phyloP scores from a whole-genome alignment of 2,329 filamentous ascomycete genomes.

The Cryoendolithus antarcticus region DNA sequence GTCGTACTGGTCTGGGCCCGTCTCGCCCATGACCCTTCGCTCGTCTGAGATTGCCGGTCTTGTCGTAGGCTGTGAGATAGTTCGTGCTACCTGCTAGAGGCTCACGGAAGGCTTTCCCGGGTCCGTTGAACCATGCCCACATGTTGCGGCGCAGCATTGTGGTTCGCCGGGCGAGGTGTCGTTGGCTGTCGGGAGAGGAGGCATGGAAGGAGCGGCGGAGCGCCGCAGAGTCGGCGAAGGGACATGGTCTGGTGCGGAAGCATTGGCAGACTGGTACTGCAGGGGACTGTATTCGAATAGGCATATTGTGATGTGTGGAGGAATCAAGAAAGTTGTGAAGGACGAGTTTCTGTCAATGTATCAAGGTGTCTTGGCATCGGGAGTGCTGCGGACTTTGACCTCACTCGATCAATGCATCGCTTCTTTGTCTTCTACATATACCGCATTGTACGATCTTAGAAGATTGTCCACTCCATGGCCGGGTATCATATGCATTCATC shows the following conservation, averaged over 20 bases:
- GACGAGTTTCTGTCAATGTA: conserved; percentile 2
- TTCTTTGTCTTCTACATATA: neutral
- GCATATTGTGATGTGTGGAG: conserved; percentile 4
- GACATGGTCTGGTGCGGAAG: conserved; percentile 1
- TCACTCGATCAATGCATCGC: conserved; percentile 1
- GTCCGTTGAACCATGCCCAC: conserved; percentile 47
- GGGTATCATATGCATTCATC: too few relatives aligned
- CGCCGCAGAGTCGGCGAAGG: neutral
- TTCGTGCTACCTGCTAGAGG: conserved; percentile 41
- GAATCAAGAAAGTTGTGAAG: neutral
- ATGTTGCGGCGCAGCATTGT: conserved; percentile 38
- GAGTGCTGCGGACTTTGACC: neutral
- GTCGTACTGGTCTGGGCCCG: conserved; percentile 10
- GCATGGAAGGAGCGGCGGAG: conserved; percentile 4
- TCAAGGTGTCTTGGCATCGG: conserved; percentile 1
- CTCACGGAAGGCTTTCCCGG: conserved; percentile 36
- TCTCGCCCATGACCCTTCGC: conserved; percentile 11
- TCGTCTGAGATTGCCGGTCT: conserved; percentile 35
- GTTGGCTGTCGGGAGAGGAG: conserved; percentile 1
- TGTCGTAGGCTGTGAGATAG: conserved; percentile 43
- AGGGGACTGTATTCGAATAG: conserved; percentile 4
- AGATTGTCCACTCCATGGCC: too few relatives aligned
- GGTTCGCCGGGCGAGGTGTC: neutral
- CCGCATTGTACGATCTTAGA: too few relatives aligned
- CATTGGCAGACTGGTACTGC: conserved; percentile 3